Base-by-base conservation (phyloP, 768 basidiomycete species). In the Mycena venus region DNA sequence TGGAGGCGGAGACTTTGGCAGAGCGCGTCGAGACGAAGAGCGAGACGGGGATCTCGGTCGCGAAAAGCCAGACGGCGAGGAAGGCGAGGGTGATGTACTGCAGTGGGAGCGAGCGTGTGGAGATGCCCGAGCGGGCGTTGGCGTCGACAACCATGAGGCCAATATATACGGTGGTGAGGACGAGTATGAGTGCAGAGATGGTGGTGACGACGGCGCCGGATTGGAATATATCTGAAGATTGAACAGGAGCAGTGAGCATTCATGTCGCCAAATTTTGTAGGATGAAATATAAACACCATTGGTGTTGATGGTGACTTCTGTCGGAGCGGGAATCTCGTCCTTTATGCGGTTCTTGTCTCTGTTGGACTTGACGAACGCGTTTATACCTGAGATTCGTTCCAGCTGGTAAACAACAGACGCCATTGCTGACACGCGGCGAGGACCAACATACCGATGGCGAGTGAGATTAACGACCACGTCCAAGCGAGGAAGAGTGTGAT, bases 11-110 rank as follows among this genome's bases (percentile, higher is more conserved):
- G 67, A 91, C 84, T 65, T 83, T 80, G n/a, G 86, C 88, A n/a
- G 80, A 78, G 47, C 84, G 85, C 68, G 79, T 89, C 25, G 86
- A 86, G 73, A 87, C 86, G 82, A 86, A 86, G 73, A 85, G 77
- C 40, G 87, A 86, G 70, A 87, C 88, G 10, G 87, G 83, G n/a
- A 89, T 85, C 71, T 89, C 83, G 42, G 86, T 83, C 34, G 84
- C 88, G 64, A 92, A 83, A 49, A 92, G 82, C 87, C 87, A 90
- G 12, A 83, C 25, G 31, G 84, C 78, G 76, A 85, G 82, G 77
- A 90, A 86, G 40, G 82, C 80, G 72, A 90, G 82, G 23, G 83
- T n/a, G 71, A 77, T 72, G 51, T 80, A 83, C 77, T 87, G 86
- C n/a, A 83, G 23, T 42, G 75, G 79, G 62, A 87, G 80, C 15